Percentiles rank a stretch among this genome's conserved stretches.
phyloP scores from a whole-genome alignment of 1,284 basidiomycete species.

The Caloboletus inedulis region DNA sequence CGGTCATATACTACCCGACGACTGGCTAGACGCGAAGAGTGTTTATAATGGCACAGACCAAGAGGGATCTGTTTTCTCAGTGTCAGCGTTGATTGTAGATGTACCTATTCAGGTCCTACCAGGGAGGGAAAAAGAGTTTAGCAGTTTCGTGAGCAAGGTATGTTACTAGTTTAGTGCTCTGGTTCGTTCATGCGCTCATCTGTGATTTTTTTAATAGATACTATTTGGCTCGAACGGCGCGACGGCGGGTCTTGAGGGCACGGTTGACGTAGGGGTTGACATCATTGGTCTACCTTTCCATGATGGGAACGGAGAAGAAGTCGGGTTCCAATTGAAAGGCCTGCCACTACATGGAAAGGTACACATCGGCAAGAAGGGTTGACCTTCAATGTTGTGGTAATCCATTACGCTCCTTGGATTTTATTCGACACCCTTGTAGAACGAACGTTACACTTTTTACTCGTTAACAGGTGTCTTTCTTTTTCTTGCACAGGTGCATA shows the following conservation, averaged over 20 bases:
- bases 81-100: constrained; percentile 63
- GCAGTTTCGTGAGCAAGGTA: constrained; percentile 72
- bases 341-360: constrained; percentile 68
- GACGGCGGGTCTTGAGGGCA: constrained; percentile 64
- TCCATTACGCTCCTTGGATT: background rate
- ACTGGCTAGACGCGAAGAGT: constrained; percentile 62
- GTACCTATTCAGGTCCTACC: constrained; percentile 73
- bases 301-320: constrained; percentile 31
- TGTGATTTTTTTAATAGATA: constrained; percentile 42
- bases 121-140: constrained; percentile 68
- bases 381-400: background rate
- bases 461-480: constrained; percentile 3
- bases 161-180: background rate
- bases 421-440: background rate
- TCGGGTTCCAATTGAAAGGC: constrained; percentile 56
- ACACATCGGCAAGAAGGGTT: constrained; percentile 58
- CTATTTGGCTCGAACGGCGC: constrained; percentile 65
- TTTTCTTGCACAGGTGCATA: constrained; percentile 7
- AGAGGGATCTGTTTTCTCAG: constrained; percentile 52
- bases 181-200: background rate
- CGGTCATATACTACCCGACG: constrained; percentile 63
- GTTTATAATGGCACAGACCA: constrained; percentile 40
- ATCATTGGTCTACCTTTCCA: constrained; percentile 61
- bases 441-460: constrained; percentile 1
- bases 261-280: constrained; percentile 56